These are phyloP conservation scores for Solanum boliviense DNA, from an alignment of 257 asterid species.

Conservation along the genomic window DNA sequence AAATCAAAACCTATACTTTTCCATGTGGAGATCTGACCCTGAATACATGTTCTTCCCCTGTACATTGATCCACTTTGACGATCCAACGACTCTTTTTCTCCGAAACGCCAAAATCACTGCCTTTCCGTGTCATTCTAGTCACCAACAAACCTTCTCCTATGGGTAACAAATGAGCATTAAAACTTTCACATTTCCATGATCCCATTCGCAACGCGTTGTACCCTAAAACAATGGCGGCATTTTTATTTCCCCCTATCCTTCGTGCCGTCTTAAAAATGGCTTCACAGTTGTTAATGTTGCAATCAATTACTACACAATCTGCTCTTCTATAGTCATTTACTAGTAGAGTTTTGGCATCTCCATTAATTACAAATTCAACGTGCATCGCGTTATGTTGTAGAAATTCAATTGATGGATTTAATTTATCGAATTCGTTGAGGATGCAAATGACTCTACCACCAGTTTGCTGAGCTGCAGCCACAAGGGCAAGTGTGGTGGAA, in stretches of 20 bases:
- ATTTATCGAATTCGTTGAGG: slow-evolving; percentile 15
- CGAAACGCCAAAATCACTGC: neutral
- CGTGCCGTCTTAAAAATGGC: slow-evolving; percentile 9
- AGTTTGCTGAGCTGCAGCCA: slow-evolving; percentile 66
- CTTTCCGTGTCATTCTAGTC: neutral
- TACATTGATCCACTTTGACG: slow-evolving; percentile 32
- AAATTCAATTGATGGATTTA: neutral
- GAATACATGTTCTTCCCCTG: slow-evolving; percentile 63
- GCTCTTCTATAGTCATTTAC: slow-evolving; percentile 21
- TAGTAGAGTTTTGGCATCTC: slow-evolving; percentile 35
- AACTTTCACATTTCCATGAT: slow-evolving; percentile 11
- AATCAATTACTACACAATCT: slow-evolving; percentile 45
- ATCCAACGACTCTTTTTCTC: neutral
- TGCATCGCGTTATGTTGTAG: slow-evolving; percentile 6
- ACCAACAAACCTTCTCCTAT: slow-evolving; percentile 56
- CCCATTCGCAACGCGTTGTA: slow-evolving; percentile 49
- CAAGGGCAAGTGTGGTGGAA: slow-evolving; percentile 36
- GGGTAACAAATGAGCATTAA: slow-evolving; percentile 43
- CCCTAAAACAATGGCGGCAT: slow-evolving; percentile 29
- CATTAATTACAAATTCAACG: slow-evolving; percentile 29
- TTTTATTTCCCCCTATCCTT: neutral
- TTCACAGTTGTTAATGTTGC: slow-evolving; percentile 38
- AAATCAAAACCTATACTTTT: neutral
- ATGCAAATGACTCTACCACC: slow-evolving; percentile 53
- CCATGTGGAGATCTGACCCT: slow-evolving; percentile 30